phyloP scores from a whole-genome alignment of 2,329 filamentous ascomycete species.

The Cladosporium sp. region DNA sequence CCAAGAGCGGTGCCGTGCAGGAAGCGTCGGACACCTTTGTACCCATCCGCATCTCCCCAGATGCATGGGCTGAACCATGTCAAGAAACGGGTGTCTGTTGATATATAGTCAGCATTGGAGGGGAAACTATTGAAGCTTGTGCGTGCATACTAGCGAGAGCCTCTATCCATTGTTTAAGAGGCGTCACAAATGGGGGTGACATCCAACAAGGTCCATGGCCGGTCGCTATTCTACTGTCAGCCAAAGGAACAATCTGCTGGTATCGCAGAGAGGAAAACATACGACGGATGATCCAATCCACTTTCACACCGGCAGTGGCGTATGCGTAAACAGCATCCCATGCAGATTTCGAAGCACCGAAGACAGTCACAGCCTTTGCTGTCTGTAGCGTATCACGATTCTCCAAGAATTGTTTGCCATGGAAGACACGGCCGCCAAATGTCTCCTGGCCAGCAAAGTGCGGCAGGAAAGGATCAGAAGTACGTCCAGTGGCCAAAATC shows the following conservation, averaged over 20 bases:
- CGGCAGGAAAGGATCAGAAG: conserved; percentile 55
- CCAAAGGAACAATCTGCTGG: neutral
- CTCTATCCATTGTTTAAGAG: conserved; percentile 11
- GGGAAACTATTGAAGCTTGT: neutral
- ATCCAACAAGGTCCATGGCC: conserved; percentile 12
- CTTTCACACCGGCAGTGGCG: conserved; percentile 45
- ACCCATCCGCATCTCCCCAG: conserved; percentile 64
- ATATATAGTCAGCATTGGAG: neutral
- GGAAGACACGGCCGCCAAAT: conserved; percentile 54
- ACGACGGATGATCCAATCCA: conserved; percentile 9
- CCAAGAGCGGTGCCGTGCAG: conserved; percentile 57
- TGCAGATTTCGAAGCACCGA: conserved; percentile 60
- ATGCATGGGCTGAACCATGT: conserved; percentile 73
- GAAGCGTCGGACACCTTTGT: conserved; percentile 49
- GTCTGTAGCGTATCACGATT: conserved; percentile 33
- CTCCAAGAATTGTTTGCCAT: conserved; percentile 50
- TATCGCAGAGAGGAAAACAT: neutral
- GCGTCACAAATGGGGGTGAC: conserved; percentile 7
- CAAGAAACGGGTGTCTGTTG: conserved; percentile 33
- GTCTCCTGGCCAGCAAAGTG: conserved; percentile 44
- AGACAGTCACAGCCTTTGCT: conserved; percentile 46
- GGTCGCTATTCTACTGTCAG: neutral
- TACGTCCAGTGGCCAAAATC: conserved; percentile 59
- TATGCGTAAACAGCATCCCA: conserved; percentile 61
- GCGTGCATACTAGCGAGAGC: conserved; percentile 2